These are phyloP conservation scores for Chalaropsis ovoidea DNA, from an alignment of 2,329 filamentous ascomycete genomes.

Conservation along the genomic window DNA sequence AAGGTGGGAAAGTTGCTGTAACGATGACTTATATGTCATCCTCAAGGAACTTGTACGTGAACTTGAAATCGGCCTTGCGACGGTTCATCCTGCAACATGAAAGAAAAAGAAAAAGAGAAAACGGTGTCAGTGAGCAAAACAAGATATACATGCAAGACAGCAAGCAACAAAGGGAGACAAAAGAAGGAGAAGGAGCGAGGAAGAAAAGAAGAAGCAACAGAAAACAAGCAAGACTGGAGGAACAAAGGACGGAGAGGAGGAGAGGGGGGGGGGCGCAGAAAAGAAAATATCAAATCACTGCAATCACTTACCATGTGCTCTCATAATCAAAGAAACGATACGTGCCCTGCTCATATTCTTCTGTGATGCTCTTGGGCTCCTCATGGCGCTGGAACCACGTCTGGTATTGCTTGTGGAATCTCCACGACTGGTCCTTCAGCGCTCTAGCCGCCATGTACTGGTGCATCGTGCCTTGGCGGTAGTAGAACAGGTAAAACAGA, in stretches of 20 bases:
- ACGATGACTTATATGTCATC: conserved; percentile 57
- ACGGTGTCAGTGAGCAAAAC: background rate
- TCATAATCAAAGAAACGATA: conserved; percentile 99
- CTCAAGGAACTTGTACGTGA: conserved; percentile 94
- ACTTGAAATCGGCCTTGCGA: conserved; percentile 94
- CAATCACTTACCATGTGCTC: conserved; percentile 73
- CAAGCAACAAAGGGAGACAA: conserved; percentile 6
- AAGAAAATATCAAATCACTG: background rate
- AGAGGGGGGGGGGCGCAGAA: too few species aligned
- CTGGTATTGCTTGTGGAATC: conserved; percentile 98
- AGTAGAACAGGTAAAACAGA: conserved; percentile 98
- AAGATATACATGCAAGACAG: background rate
- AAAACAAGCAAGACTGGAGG: background rate
- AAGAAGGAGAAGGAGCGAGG: background rate
- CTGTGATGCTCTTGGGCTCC: conserved; percentile 95
- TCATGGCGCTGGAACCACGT: conserved; percentile 99
- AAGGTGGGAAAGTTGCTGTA: background rate
- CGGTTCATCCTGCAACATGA: conserved; percentile 76
- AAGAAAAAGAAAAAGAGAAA: background rate
- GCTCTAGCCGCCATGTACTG: conserved; percentile 93
- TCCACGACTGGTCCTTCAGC: conserved; percentile 96
- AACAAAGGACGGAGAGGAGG: too few species aligned
- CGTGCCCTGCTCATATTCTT: conserved; percentile 96
- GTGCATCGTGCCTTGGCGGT: conserved; percentile 90
- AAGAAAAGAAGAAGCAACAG: background rate